phyloP scores from a whole-genome alignment of 2,329 filamentous ascomycete species.

The Lecanoromycetidae sp. region DNA sequence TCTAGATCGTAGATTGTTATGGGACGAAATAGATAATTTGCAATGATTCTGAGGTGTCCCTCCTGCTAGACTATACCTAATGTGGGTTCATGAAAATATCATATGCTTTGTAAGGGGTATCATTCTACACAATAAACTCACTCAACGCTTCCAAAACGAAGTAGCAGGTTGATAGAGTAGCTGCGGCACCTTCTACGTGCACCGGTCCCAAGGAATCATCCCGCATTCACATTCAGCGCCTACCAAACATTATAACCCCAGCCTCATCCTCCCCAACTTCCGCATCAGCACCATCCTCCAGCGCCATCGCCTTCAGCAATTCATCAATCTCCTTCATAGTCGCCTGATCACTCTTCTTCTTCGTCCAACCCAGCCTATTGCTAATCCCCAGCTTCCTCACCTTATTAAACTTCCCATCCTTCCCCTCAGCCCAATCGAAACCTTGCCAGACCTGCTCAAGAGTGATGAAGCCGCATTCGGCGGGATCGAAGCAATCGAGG shows the following conservation, averaged over 20 bases:
- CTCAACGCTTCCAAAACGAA: no score
- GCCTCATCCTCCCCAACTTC: background rate
- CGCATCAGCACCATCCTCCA: conserved; percentile 26
- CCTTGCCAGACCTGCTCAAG: background rate
- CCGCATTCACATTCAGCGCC: background rate
- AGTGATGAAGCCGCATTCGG: background rate
- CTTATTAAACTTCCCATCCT: background rate
- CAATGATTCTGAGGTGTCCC: background rate
- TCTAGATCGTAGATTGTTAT: conserved; percentile 56
- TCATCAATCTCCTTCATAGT: conserved; percentile 30
- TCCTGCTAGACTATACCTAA: background rate
- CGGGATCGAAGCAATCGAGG: conserved; percentile 6
- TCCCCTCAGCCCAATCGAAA: background rate
- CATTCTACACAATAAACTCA: no score
- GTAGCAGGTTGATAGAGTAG: no score
- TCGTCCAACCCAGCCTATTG: conserved; percentile 3
- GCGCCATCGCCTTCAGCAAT: conserved; percentile 27
- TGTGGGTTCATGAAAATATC: background rate
- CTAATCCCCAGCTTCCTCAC: conserved; percentile 4
- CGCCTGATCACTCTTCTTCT: background rate
- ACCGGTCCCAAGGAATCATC: no score
- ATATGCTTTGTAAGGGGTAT: no score
- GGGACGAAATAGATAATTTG: conserved; percentile 25
- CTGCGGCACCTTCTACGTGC: background rate
- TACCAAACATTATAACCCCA: conserved; percentile 5